These are phyloP conservation scores for Mytilinidion resinicola DNA, from an alignment of 495 filamentous ascomycete species.

Conservation along the genomic window DNA sequence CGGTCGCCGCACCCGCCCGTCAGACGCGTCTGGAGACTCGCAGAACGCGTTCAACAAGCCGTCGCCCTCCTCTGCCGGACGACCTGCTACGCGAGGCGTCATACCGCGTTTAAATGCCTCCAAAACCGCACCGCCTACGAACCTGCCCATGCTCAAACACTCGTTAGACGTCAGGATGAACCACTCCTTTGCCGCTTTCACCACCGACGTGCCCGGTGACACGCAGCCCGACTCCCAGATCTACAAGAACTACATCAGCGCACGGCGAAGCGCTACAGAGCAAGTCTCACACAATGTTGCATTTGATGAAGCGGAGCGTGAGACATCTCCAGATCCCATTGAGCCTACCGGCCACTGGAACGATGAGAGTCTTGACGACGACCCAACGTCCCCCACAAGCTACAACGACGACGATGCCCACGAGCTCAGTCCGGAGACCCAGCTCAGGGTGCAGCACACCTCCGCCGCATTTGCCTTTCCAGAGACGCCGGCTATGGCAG, in stretches of 20 bases:
- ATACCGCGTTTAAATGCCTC: neutral
- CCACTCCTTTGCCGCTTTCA: constrained; percentile 9
- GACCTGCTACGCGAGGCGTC: neutral
- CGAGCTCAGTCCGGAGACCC: constrained; percentile 8
- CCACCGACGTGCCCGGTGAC: constrained; percentile 28
- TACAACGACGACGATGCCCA: constrained; percentile 12
- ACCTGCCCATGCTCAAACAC: neutral
- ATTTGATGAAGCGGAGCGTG: neutral
- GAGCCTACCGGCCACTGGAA: neutral
- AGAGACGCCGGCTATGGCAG: constrained; percentile 33
- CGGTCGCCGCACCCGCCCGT: neutral
- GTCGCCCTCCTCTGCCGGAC: neutral
- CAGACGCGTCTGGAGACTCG: neutral
- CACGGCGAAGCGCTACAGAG: neutral
- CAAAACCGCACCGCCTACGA: neutral
- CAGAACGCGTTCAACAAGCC: neutral
- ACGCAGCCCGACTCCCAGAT: constrained; percentile 39
- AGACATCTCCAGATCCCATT: constrained; percentile 7
- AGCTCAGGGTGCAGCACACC: neutral
- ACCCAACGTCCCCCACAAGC: constrained; percentile 6
- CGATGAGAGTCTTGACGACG: neutral
- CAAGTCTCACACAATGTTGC: constrained; percentile 1
- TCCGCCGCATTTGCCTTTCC: constrained; percentile 25
- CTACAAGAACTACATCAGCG: constrained; percentile 31
- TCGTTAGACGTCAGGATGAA: constrained; percentile 1